These are phyloP conservation scores for Nicotiana benthamiana DNA, from an alignment of 257 asterid species.

Conservation along the genomic window DNA sequence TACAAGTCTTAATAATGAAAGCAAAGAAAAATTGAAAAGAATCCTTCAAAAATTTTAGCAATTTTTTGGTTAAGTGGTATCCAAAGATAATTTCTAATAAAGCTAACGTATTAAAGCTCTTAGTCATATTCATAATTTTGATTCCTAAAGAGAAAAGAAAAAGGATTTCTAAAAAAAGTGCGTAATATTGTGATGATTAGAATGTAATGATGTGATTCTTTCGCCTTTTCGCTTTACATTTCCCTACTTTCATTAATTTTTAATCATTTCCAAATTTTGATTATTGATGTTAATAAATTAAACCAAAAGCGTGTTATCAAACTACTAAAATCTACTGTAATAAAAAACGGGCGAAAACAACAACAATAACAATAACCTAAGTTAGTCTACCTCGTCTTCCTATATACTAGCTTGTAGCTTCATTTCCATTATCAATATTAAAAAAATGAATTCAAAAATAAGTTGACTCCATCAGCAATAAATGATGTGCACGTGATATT, in stretches of 20 bases:
- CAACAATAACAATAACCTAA: not conserved
- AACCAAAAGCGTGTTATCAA: not conserved
- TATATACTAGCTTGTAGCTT: not conserved
- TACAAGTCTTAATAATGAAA: not conserved
- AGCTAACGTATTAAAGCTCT: not conserved
- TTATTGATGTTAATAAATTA: not conserved
- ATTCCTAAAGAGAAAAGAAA: constrained; percentile 3
- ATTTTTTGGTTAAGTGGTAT: not conserved
- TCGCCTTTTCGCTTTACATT: not conserved
- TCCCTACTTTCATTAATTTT: not conserved
- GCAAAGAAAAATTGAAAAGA: not conserved
- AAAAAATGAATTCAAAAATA: constrained; percentile 3
- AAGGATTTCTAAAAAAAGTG: not conserved
- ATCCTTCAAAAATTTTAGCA: not conserved
- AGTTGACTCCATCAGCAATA: constrained; percentile 14
- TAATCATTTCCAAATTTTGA: not conserved
- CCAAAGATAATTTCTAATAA: not conserved
- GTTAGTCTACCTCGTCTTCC: constrained; percentile 3
- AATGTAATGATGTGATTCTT: constrained; percentile 1
- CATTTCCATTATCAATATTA: not conserved
- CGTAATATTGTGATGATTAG: not conserved
- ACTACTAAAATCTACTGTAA: not conserved
- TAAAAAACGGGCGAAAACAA: not conserved
- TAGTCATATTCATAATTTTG: not conserved
- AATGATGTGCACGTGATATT: constrained; percentile 17